These are phyloP conservation scores for Polyporus arcularius DNA, from an alignment of 768 basidiomycete species.

Conservation along the genomic window DNA sequence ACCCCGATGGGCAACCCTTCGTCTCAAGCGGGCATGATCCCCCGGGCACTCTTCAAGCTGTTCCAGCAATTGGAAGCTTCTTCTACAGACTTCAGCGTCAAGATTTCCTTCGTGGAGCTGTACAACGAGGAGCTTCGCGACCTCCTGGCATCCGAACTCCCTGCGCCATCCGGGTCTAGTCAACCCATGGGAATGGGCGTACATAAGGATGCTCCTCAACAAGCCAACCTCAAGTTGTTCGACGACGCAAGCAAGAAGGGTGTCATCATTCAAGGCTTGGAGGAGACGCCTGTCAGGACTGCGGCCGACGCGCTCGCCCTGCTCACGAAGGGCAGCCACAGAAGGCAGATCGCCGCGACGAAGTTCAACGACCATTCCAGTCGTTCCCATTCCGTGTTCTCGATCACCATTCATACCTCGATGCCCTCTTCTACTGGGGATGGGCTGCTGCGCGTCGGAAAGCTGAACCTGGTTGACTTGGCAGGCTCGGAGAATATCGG, in stretches of 20 bases:
- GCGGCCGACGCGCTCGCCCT: constrained; percentile 81
- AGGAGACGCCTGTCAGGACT: constrained; percentile 84
- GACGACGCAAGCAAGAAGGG: constrained; percentile 89
- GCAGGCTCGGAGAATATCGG: constrained; percentile 99
- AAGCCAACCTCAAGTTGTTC: constrained; percentile 81
- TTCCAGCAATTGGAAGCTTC: constrained; percentile 85
- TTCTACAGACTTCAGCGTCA: constrained; percentile 84
- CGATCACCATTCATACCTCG: constrained; percentile 92
- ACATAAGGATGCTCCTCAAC: constrained; percentile 46
- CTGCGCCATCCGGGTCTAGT: constrained; percentile 60
- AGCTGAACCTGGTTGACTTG: constrained; percentile 95
- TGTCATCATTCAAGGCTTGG: constrained; percentile 92
- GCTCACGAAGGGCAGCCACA: constrained; percentile 85
- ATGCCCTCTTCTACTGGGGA: constrained; percentile 78
- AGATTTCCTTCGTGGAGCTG: constrained; percentile 90
- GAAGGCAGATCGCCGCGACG: constrained; percentile 91
- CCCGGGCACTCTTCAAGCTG: constrained; percentile 86
- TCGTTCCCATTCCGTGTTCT: constrained; percentile 97
- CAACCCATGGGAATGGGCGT: constrained; percentile 79
- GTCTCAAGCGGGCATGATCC: constrained; percentile 91
- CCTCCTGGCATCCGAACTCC: constrained; percentile 78
- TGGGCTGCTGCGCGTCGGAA: constrained; percentile 90
- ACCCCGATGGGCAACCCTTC: constrained; percentile 89
- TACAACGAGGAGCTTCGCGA: constrained; percentile 99
- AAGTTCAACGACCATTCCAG: constrained; percentile 98